phyloP scores from a whole-genome alignment of 2,329 filamentous ascomycete species.

The Colletotrichum tropicicola region DNA sequence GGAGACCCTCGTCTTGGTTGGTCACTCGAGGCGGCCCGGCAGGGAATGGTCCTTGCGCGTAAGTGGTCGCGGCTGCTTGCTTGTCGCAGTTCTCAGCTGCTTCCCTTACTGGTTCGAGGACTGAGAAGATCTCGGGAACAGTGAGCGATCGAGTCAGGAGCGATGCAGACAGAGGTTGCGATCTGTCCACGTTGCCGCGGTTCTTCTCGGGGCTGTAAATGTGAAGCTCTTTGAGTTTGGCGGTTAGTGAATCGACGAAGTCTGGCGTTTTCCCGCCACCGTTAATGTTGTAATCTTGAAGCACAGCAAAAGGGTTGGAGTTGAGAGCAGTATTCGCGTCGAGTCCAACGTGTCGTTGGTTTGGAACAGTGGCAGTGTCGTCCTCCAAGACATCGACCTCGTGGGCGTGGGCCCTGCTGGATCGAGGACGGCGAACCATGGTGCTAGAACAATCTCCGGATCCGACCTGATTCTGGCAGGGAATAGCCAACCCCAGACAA shows the following conservation, averaged over 20 bases:
- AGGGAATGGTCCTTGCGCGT: slow-evolving; percentile 22
- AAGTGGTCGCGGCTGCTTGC: neutral
- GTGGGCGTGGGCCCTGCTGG: slow-evolving; percentile 13
- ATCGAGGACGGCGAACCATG: slow-evolving; percentile 22
- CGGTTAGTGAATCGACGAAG: slow-evolving; percentile 41
- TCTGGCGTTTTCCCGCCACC: slow-evolving; percentile 36
- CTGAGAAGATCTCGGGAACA: slow-evolving; percentile 9
- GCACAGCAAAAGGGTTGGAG: slow-evolving; percentile 27
- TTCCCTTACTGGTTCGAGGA: slow-evolving; percentile 12
- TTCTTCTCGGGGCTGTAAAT: slow-evolving; percentile 28
- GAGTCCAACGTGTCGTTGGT: neutral
- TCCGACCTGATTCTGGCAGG: slow-evolving; percentile 21
- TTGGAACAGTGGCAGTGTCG: slow-evolving; percentile 7
- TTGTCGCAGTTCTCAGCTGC: slow-evolving; percentile 6
- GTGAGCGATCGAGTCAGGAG: slow-evolving; percentile 1
- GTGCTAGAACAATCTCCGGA: slow-evolving; percentile 25
- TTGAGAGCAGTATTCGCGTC: neutral
- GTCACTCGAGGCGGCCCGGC: neutral
- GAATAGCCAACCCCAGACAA: slow-evolving; percentile 13
- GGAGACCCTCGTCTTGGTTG: slow-evolving; percentile 17
- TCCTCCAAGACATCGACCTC: slow-evolving; percentile 20
- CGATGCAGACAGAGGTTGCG: neutral
- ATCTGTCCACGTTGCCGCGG: slow-evolving; percentile 5
- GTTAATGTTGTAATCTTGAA: slow-evolving; percentile 40
- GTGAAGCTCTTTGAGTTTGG: slow-evolving; percentile 44